Base-by-base conservation (phyloP, 2,329 filamentous ascomycete genomes). In the Hypoxylon rubiginosum region DNA sequence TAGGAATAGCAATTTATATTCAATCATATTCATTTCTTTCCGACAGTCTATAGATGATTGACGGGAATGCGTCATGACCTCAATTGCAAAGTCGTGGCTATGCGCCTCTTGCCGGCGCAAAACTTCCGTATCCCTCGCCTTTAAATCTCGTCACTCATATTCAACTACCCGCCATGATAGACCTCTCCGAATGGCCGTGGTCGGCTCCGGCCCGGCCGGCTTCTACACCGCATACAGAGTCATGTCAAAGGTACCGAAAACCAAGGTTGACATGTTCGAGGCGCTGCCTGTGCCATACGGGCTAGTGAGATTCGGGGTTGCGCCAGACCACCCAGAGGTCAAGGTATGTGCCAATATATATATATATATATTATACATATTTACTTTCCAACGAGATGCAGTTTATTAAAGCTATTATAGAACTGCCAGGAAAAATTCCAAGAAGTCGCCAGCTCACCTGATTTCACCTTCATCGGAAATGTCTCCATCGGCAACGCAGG, bases 291-390 rank as follows among this genome's bases (percentile, higher is more conserved):
- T 97, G 3, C 96, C 96, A 0, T 99, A 93, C 76, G 96, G 96
- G 0, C 85, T 99, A 59, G 94, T 97, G 53, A 87, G 96, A 59
- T 97, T 96, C 76, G 96, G 96, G 8, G 96, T 99, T 63, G 97
- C 96, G n/a, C 96, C 96, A 4, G 96, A 99, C 78, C 96, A 99
- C 80, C 95, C 96, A 0, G 95, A 99, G 82, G 96, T 99, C 71
- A 99, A 99, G 88, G 93, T 96, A 82, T 65, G 80, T 60, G 52
- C 45, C n/a, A n/a, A n/a, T n/a, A n/a, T n/a, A n/a, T n/a, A n/a
- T n/a, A n/a, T n/a, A n/a, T n/a, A n/a, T n/a, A n/a, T n/a, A n/a
- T n/a, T n/a, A n/a, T n/a, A n/a, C n/a, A n/a, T n/a, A n/a, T n/a
- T n/a, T n/a, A 24, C 21, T 24, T 24, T 24, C 36, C 49, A 34